These are phyloP conservation scores for Paecilomyces sp. DNA, from an alignment of 2,329 filamentous ascomycete genomes.

Conservation along the genomic window DNA sequence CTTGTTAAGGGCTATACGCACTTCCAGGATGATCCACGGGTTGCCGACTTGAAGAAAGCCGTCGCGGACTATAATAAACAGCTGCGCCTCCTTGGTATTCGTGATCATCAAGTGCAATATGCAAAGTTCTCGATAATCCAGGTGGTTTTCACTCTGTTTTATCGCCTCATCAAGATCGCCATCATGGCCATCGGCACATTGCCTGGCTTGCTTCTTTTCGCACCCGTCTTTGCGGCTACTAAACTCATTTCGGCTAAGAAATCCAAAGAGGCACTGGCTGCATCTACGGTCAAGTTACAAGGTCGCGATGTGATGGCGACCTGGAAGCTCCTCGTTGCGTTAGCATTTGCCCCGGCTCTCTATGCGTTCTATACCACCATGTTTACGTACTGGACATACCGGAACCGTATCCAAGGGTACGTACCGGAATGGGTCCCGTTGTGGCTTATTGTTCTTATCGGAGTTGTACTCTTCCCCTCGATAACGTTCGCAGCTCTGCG, in stretches of 20 bases:
- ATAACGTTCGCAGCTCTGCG: conserved; percentile 90
- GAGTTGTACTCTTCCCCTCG: conserved; percentile 73
- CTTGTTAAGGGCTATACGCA: conserved; percentile 85
- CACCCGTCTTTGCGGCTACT: conserved; percentile 76
- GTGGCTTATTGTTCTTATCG: conserved; percentile 66
- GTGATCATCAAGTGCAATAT: conserved; percentile 92
- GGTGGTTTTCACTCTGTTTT: conserved; percentile 70
- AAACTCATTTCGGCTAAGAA: conserved; percentile 77
- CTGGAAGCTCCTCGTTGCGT: conserved; percentile 85
- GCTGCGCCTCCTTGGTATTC: conserved; percentile 75
- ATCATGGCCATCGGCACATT: conserved; percentile 74
- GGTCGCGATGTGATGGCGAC: conserved; percentile 86
- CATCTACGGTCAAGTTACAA: conserved; percentile 80
- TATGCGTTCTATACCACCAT: conserved; percentile 74
- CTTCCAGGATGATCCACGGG: conserved; percentile 84
- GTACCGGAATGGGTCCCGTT: conserved; percentile 74
- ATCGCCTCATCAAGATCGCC: conserved; percentile 69
- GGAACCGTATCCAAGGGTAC: conserved; percentile 74
- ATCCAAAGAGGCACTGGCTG: conserved; percentile 74
- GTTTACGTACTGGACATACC: conserved; percentile 69
- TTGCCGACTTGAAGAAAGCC: conserved; percentile 64
- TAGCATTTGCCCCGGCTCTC: conserved; percentile 72
- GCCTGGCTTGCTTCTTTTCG: conserved; percentile 80
- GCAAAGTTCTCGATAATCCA: conserved; percentile 72
- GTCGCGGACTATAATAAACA: conserved; percentile 83